A percentile compares a stretch with the other conserved stretches of the same genome.
Conservation (phyloP, 2,329 filamentous ascomycete species). For the Colletotrichum destructivum region DNA sequence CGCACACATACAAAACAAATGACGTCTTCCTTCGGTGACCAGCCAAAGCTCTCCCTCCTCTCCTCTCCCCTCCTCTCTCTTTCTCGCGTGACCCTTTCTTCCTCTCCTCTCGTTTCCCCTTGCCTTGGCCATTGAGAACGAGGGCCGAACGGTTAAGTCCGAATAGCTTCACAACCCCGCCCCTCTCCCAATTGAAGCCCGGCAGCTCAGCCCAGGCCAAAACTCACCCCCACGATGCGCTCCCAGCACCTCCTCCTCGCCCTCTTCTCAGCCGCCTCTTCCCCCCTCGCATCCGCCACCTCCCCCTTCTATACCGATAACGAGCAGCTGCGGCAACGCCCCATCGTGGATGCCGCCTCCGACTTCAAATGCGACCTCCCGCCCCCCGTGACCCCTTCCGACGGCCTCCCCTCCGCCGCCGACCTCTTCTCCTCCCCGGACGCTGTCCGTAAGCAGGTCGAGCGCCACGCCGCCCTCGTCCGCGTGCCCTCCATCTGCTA, state of each 20-base stretch:
- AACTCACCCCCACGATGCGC: slow-evolving; percentile 18
- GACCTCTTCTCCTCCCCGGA: slow-evolving; percentile 52
- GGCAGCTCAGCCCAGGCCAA: background rate
- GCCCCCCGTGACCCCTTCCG: slow-evolving; percentile 51
- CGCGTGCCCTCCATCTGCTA: slow-evolving; percentile 69
- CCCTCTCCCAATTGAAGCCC: background rate
- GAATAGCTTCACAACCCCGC: background rate
- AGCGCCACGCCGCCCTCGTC: slow-evolving; percentile 68
- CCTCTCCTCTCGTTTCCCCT: background rate
- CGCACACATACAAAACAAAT: slow-evolving; percentile 21
- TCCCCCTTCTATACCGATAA: background rate
- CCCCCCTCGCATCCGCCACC: background rate
- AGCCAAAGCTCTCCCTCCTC: too few relatives aligned
- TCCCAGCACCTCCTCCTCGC: slow-evolving; percentile 12
- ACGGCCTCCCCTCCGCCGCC: slow-evolving; percentile 51
- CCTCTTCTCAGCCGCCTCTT: slow-evolving; percentile 7
- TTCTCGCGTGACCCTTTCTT: background rate
- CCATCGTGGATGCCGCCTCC: background rate
- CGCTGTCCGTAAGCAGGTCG: slow-evolving; percentile 58
- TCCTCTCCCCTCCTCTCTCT: background rate
- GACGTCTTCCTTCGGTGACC: background rate
- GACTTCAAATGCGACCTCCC: slow-evolving; percentile 53
- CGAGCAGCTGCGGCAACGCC: background rate
- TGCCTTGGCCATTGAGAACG: too few relatives aligned
- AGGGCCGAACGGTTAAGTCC: background rate